A percentile compares a stretch with the other conserved stretches of the same genome.
phyloP scores from a whole-genome alignment of 306 rosid genomes.

The Cucurbita maxima region DNA sequence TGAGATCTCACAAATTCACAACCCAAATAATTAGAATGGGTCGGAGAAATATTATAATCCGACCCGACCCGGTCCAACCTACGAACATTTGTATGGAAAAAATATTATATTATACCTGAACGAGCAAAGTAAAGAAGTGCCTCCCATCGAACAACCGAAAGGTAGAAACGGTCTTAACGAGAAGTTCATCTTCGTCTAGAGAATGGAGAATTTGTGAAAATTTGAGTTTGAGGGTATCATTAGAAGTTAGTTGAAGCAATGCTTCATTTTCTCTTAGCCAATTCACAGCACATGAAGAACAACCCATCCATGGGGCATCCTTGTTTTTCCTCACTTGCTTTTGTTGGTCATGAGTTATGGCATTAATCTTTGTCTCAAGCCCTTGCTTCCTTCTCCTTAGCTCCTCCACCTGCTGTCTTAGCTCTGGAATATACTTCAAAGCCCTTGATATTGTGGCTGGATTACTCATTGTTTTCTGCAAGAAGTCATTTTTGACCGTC shows the following conservation, averaged over 20 bases:
- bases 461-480: conserved; percentile 45
- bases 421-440: conserved; percentile 41
- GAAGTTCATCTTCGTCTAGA: conserved; percentile 39
- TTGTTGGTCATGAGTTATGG: not conserved
- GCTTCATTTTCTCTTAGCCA: conserved; percentile 33
- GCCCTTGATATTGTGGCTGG: conserved; percentile 42
- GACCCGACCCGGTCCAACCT: no score
- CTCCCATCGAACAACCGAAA: conserved; percentile 35
- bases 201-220: conserved; percentile 26
- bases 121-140: conserved; percentile 32
- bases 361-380: not conserved
- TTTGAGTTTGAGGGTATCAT: conserved; percentile 2
- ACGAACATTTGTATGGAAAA: no score
- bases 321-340: not conserved
- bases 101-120: conserved; percentile 10
- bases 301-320: not conserved
- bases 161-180: conserved; percentile 36
- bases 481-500: no score
- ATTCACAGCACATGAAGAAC: conserved; percentile 23
- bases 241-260: conserved; percentile 31
- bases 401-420: conserved; percentile 35
- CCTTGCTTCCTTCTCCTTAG: conserved; percentile 27
- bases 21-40: no score
- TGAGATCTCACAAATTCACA: no score
- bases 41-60: no score